phyloP scores from a whole-genome alignment of 2,329 filamentous ascomycete species.

The Trichoderma lentiforme region DNA sequence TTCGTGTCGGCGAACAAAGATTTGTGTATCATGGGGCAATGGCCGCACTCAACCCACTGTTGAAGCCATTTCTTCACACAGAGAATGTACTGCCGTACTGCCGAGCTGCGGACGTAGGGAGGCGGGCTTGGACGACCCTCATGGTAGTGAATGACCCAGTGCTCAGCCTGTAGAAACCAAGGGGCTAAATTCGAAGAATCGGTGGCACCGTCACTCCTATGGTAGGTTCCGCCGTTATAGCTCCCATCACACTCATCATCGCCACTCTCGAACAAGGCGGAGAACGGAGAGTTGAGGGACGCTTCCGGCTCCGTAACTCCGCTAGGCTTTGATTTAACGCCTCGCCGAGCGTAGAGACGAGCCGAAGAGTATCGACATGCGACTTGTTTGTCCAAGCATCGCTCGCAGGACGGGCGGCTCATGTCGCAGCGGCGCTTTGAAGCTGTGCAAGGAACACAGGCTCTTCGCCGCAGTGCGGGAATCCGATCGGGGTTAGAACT shows the following conservation, averaged over 20 bases:
- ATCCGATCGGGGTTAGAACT: not conserved
- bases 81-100: constrained; percentile 29
- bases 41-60: constrained; percentile 27
- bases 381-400: constrained; percentile 30
- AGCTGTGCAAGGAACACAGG: constrained; percentile 35
- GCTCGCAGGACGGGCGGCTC: constrained; percentile 31
- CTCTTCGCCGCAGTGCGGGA: constrained; percentile 22
- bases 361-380: constrained; percentile 25
- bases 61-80: constrained; percentile 25
- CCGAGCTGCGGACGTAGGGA: not conserved
- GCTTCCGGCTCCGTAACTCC: not conserved
- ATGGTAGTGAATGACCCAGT: constrained; percentile 22
- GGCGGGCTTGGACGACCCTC: not conserved
- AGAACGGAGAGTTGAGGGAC: not conserved
- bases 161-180: constrained; percentile 23
- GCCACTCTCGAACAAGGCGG: not conserved
- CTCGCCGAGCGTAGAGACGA: constrained; percentile 16
- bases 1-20: constrained; percentile 25
- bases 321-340: not conserved
- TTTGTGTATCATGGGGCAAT: constrained; percentile 30
- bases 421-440: constrained; percentile 39
- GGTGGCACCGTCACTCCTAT: too few relatives aligned
- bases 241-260: not conserved
- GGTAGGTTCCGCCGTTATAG: not conserved
- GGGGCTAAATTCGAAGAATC: not conserved